A percentile compares a stretch with the other conserved stretches of the same genome.
Evolutionary conservation across 768 basidiomycete genomes (phyloP).

Genomic region (Lentinula raphanica): DNA sequence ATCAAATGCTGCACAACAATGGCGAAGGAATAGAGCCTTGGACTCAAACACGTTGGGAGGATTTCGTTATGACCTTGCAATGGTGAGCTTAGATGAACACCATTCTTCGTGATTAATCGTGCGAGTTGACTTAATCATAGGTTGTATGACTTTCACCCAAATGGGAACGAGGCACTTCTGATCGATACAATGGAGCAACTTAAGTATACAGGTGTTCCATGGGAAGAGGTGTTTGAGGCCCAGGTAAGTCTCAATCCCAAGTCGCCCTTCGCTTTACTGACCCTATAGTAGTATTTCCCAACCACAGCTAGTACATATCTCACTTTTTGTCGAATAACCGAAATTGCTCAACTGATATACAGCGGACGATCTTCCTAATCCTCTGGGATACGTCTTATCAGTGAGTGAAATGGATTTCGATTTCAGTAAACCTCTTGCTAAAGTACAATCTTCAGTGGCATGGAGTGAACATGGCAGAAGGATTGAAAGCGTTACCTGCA

Average conservation of each 20-base stretch:
- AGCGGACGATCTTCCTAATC: constrained; percentile 7
- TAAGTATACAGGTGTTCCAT: constrained; percentile 7
- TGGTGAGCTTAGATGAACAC: constrained; percentile 31
- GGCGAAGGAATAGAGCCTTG: constrained; percentile 50
- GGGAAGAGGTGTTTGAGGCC: constrained; percentile 2
- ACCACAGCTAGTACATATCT: not conserved
- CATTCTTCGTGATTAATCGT: not conserved
- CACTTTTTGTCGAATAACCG: not conserved
- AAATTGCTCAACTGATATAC: not conserved
- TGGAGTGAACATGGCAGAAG: constrained; percentile 55
- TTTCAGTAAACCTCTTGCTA: not conserved
- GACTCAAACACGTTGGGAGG: constrained; percentile 53
- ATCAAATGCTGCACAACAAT: constrained; percentile 45
- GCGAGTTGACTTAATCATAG: constrained; percentile 20
- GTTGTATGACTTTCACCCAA: constrained; percentile 38
- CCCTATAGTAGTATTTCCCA: not conserved
- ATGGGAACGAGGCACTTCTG: constrained; percentile 3
- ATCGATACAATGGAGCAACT: constrained; percentile 7
- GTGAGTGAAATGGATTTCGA: not conserved
- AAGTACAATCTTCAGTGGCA: constrained; percentile 36
- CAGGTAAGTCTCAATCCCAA: not conserved
- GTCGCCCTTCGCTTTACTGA: not conserved
- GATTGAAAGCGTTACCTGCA: constrained; percentile 48
- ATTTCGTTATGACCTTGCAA: constrained; percentile 51
- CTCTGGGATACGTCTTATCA: constrained; percentile 8